Evolutionary conservation across 164 flowering plant species (phyloP), one percentile per base, ranked within the genome.

Genomic region (Umbellularia californica): DNA sequence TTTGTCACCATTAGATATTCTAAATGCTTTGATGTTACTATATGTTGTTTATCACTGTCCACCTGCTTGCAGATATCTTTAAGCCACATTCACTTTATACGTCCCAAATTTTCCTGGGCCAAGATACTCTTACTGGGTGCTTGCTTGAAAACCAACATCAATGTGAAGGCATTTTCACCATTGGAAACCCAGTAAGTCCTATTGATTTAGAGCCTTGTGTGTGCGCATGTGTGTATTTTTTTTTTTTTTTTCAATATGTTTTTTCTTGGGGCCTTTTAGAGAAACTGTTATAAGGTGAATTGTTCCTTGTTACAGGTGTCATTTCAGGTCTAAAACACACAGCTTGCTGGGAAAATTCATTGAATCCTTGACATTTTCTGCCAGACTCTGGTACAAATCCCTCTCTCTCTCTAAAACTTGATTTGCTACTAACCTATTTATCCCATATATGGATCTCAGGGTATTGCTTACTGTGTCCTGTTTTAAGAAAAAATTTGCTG

Each of bases 111-210:
- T 82, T 76, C 88, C 47, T 90, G 98, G 97, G 77, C 83, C 19
- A 88, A 86, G 78, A 74, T 86, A 66, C 86, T 92, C 68, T 77
- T 95, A 75, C 95, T 95, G 71, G 99, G 98, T 15, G 82, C 89
- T 70, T 93, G 97, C 80, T 82, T 58, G 72, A 90, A 79, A 86
- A 90, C 92, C 65, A 88, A 81, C 82, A 83, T 92, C 51, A 68
- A 2, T 68, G 85, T 92, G 70, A 80, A 85, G 72, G 82, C 84
- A 17, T 95, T 90, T 79, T 93, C 98, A 20, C 92, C 94, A 28
- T 73, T 85, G 69, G 87, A 82, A 76, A 78, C 91, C 64, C 77
- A 87, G 99, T 94, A 87, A 69, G 81, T 4, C 51, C n/a, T 30
- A 0, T 13, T 75, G 28, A 64, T 2, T 70, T 58, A 7, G 13